Evolutionary conservation across 2,329 filamentous ascomycete genomes (phyloP), one percentile per base, ranked within the genome.

Genomic region (Fusarium poae): DNA sequence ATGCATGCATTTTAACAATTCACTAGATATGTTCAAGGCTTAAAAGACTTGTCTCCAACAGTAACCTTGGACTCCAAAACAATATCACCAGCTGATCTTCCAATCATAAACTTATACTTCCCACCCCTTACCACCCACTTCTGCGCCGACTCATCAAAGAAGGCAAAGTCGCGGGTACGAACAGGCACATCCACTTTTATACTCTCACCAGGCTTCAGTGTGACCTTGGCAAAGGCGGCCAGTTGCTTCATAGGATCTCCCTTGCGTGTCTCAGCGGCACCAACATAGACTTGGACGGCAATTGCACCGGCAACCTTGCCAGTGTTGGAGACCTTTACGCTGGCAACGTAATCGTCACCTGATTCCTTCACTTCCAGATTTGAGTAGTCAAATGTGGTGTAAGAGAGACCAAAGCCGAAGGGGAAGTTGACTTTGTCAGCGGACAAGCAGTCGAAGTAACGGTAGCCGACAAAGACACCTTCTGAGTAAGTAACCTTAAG

Each of bases 391-490:
- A 80, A 39, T 85, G 69, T 66, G 6, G 73, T 75, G 60, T 75
- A 75, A 0, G 73, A 75, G 20, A 75, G 67, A 60, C 73, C 90
- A 72, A 90, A 86, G 10, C 90, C 89, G 70, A 92, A 92, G 48
- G 88, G 82, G 77, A 91, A 92, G 29, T 87, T 83, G 0, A 88
- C 83, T 18, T 83, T 81, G n/a, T 86, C 83, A 37, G 83, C 80
- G 3, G 82, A 81, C n/a, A 77, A 57, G 68, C 87, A 89, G 72
- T 92, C 89, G 72, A 90, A 92, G 78, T 88, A 74, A 87, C 89
- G 82, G 76, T 92, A 92, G 1, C 90, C 90, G 37, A 92, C 82
- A 73, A 89, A 91, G 44, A 92, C 84, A 48, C 89, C 90, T 76
- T 92, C 90, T n/a, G 87, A 88, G 68, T 92, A 92, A 3, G 88